Conservation (phyloP, 805 yeast genomes). For the Torulaspora quercuum region DNA sequence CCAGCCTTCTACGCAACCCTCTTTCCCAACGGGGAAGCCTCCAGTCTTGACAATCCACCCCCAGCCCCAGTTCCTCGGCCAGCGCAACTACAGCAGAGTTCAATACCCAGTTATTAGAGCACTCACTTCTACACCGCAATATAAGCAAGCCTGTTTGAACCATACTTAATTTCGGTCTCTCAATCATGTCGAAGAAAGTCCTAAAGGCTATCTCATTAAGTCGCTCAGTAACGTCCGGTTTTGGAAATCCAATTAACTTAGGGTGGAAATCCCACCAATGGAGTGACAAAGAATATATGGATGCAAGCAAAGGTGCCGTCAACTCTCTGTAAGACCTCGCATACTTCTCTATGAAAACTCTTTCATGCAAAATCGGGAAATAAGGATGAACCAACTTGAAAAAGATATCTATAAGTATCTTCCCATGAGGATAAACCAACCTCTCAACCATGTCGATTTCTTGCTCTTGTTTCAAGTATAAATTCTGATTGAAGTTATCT, state of each 20-base stretch:
- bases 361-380: conserved; percentile 86
- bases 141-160: conserved; percentile 85
- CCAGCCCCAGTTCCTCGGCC: conserved; percentile 87
- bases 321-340: conserved; percentile 87
- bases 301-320: conserved; percentile 85
- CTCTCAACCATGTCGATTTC: conserved; percentile 82
- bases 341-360: conserved; percentile 88
- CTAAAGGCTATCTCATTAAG: conserved; percentile 64
- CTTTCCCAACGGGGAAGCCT: conserved; percentile 93
- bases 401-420: conserved; percentile 70
- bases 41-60: conserved; percentile 89
- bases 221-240: conserved; percentile 66
- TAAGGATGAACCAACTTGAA: conserved; percentile 86
- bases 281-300: conserved; percentile 82
- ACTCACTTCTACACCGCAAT: conserved; percentile 53
- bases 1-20: conserved; percentile 78
- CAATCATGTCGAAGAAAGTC: conserved; percentile 67
- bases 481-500: conserved; percentile 73
- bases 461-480: conserved; percentile 63
- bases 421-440: conserved; percentile 90
- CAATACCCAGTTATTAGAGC: conserved; percentile 78
- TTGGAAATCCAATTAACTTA: conserved; percentile 65
- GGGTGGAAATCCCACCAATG: conserved; percentile 89
- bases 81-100: conserved; percentile 83
- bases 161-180: conserved; percentile 85